These are phyloP conservation scores for Paraphoma chrysanthemicola DNA, from an alignment of 2,329 filamentous ascomycete species.

Conservation along the genomic window DNA sequence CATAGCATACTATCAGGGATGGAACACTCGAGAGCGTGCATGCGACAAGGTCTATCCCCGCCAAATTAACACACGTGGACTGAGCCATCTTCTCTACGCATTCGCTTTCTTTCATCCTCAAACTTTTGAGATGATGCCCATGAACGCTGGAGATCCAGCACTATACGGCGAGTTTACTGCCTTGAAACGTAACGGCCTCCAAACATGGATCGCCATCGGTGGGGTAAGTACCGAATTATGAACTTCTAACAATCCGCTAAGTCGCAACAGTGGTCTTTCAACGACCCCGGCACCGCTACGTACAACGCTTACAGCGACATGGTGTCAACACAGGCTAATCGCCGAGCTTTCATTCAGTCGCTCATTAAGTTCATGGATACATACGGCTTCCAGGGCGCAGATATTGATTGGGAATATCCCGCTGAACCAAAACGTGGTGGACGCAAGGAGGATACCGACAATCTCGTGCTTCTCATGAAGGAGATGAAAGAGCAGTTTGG, in stretches of 20 bases:
- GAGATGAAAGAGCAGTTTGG: conserved; percentile 23
- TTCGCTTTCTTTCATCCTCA: conserved; percentile 29
- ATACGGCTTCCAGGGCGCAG: conserved; percentile 54
- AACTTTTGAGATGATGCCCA: conserved; percentile 30
- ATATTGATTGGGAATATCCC: conserved; percentile 56
- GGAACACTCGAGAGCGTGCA: conserved; percentile 5
- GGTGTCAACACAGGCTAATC: conserved; percentile 24
- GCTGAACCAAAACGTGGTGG: conserved; percentile 46
- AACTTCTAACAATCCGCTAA: no score
- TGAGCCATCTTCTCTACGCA: conserved; percentile 46
- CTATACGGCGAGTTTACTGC: conserved; percentile 40
- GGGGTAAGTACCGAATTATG: conserved; percentile 39
- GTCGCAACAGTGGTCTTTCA: conserved; percentile 44
- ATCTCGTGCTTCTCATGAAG: conserved; percentile 27
- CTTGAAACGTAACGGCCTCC: conserved; percentile 42
- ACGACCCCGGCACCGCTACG: conserved; percentile 40
- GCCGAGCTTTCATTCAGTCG: conserved; percentile 48
- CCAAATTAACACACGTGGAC: conserved; percentile 40
- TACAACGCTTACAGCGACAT: conserved; percentile 40
- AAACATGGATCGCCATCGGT: conserved; percentile 51
- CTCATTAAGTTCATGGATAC: conserved; percentile 48
- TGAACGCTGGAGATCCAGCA: conserved; percentile 14
- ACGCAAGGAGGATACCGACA: conserved; percentile 37
- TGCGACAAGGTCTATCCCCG: conserved; percentile 6
- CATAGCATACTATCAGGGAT: conserved; percentile 10